These are phyloP conservation scores for Hypoxylon crocopeplum DNA, from an alignment of 495 filamentous ascomycete genomes.

Conservation along the genomic window DNA sequence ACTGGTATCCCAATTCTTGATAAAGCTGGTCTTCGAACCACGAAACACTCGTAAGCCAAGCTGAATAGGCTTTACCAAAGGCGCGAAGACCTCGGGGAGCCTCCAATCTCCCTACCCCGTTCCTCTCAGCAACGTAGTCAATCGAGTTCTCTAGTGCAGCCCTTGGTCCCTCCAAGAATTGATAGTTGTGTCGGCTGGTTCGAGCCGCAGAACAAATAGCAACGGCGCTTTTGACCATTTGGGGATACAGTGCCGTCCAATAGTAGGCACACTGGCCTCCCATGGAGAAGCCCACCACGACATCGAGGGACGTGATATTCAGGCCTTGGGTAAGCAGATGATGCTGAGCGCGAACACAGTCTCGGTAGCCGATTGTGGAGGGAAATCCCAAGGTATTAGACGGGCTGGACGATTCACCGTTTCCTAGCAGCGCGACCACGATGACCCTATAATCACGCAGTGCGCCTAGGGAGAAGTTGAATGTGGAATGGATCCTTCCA, in stretches of 20 bases:
- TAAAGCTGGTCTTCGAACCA: slow-evolving; percentile 53
- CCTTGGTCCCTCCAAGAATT: slow-evolving; percentile 57
- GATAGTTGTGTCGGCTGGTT: slow-evolving; percentile 54
- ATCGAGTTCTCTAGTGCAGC: slow-evolving; percentile 47
- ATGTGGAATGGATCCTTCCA: slow-evolving; percentile 51
- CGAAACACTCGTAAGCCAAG: slow-evolving; percentile 50
- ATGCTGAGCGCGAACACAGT: slow-evolving; percentile 46
- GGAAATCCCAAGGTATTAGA: slow-evolving; percentile 42
- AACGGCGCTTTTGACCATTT: slow-evolving; percentile 48
- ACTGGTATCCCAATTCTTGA: slow-evolving; percentile 44
- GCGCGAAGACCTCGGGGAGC: slow-evolving; percentile 45
- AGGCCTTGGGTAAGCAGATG: slow-evolving; percentile 37
- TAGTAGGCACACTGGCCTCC: slow-evolving; percentile 59
- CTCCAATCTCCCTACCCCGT: slow-evolving; percentile 35
- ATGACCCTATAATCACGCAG: slow-evolving; percentile 46
- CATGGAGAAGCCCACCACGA: slow-evolving; percentile 56
- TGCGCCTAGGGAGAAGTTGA: slow-evolving; percentile 44
- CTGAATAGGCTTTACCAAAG: slow-evolving; percentile 52
- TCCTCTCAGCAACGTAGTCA: slow-evolving; percentile 51
- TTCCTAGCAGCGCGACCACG: slow-evolving; percentile 47
- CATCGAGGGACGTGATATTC: slow-evolving; percentile 38
- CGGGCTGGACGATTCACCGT: slow-evolving; percentile 47
- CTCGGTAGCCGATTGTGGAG: slow-evolving; percentile 40
- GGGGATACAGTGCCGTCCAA: slow-evolving; percentile 48
- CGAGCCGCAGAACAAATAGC: slow-evolving; percentile 49